A percentile compares a stretch with the other conserved stretches of the same genome.
Evolutionary conservation across 208 protist species (phyloP).

Genomic region (Leishmania martiniquensis): DNA sequence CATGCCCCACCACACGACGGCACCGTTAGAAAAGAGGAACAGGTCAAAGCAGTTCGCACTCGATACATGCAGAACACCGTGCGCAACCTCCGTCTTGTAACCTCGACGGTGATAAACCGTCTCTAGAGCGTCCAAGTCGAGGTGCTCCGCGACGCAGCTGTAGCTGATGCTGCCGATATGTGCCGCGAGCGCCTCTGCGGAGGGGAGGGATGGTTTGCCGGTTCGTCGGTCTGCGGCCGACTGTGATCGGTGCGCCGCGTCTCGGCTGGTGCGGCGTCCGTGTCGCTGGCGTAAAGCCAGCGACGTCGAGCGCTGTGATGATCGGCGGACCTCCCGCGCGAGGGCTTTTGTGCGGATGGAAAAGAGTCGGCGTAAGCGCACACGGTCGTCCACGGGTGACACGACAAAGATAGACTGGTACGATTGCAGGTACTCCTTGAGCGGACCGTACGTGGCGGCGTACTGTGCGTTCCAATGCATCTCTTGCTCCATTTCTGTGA

Average conservation of each 20-base stretch:
- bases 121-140: constrained; percentile 52
- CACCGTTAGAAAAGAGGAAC: constrained; percentile 62
- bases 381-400: constrained; percentile 67
- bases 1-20: constrained; percentile 81
- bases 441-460: constrained; percentile 46
- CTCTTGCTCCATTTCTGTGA: constrained; percentile 44
- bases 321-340: constrained; percentile 1
- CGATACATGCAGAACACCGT: constrained; percentile 64
- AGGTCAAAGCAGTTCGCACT: constrained; percentile 57
- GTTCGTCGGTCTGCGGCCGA: constrained; percentile 20
- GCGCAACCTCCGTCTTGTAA: constrained; percentile 45
- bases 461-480: constrained; percentile 57
- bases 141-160: constrained; percentile 47
- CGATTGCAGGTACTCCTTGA: constrained; percentile 69
- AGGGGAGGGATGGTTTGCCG: constrained; percentile 27
- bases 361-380: constrained; percentile 49
- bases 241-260: constrained; percentile 1
- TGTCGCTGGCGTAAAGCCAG: constrained; percentile 10
- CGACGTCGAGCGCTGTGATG: constrained; percentile 7
- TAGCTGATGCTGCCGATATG: constrained; percentile 73
- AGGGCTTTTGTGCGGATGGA: constrained; percentile 16
- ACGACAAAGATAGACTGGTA: constrained; percentile 84
- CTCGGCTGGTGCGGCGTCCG: neutral
- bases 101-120: constrained; percentile 60
- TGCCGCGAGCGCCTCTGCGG: constrained; percentile 39